Percentiles rank a stretch among this genome's conserved stretches.
phyloP scores from a whole-genome alignment of 352 stramenopile genomes.

The Pythium phragmitis region DNA sequence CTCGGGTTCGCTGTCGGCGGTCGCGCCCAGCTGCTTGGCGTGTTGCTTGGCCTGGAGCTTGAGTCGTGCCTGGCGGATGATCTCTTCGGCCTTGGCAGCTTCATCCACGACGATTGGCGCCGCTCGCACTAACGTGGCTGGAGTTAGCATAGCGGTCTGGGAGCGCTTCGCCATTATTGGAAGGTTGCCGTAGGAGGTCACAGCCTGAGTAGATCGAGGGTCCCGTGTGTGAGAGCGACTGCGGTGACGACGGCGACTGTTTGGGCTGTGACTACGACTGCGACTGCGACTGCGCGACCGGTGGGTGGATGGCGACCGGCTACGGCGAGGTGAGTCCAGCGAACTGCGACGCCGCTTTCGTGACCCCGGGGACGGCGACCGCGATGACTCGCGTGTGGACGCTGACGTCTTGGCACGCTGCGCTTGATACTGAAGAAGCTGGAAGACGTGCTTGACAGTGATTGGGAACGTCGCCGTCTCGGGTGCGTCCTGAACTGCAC shows the following conservation, averaged over 20 bases:
- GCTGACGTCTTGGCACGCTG: slow-evolving; percentile 5
- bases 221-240: slow-evolving; percentile 21
- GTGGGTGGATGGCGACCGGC: slow-evolving; percentile 31
- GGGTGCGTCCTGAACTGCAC: not conserved
- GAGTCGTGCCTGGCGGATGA: slow-evolving; percentile 63
- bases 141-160: not conserved
- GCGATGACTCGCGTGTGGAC: slow-evolving; percentile 24
- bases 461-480: slow-evolving; percentile 9
- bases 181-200: slow-evolving; percentile 20
- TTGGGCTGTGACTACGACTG: slow-evolving; percentile 34
- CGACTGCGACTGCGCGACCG: slow-evolving; percentile 30
- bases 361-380: slow-evolving; percentile 33
- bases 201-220: slow-evolving; percentile 12
- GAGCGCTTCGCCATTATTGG: slow-evolving; percentile 12
- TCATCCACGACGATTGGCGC: slow-evolving; percentile 44
- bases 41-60: slow-evolving; percentile 49
- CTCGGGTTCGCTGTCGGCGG: slow-evolving; percentile 48
- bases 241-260: slow-evolving; percentile 20
- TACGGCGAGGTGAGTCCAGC: slow-evolving; percentile 34
- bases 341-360: slow-evolving; percentile 36
- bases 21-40: slow-evolving; percentile 20
- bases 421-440: slow-evolving; percentile 22
- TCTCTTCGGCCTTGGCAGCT: slow-evolving; percentile 54
- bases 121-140: not conserved
- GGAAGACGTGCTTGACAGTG: slow-evolving; percentile 22